phyloP scores from a whole-genome alignment of 2,329 filamentous ascomycete species.

The Exophiala sp. region DNA sequence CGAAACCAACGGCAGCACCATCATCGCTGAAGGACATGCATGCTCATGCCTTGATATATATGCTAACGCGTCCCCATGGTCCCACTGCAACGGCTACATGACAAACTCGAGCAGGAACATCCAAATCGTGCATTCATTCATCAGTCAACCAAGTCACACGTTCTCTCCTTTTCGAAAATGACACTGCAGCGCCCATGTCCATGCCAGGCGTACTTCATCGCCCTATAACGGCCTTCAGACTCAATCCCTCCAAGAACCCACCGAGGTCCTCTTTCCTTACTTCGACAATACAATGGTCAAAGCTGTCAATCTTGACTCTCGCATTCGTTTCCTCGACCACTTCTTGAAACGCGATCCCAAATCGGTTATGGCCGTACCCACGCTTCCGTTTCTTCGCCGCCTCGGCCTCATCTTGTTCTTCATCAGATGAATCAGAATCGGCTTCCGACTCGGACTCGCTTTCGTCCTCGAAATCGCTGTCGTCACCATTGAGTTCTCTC shows the following conservation, averaged over 20 bases:
- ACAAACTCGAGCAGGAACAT: not conserved
- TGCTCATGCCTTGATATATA: not conserved
- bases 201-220: conserved; percentile 8
- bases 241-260: conserved; percentile 84
- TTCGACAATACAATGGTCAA: conserved; percentile 95
- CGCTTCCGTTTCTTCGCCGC: conserved; percentile 51
- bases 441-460: conserved; percentile 62
- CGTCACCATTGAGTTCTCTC: conserved; percentile 52
- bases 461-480: conserved; percentile 56
- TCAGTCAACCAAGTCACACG: not conserved
- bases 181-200: too few relatives aligned
- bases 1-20: too few relatives aligned
- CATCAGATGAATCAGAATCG: conserved; percentile 40
- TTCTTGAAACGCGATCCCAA: conserved; percentile 92
- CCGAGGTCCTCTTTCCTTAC: conserved; percentile 93
- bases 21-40: too few relatives aligned
- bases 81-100: not conserved
- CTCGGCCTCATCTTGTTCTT: conserved; percentile 46
- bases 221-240: conserved; percentile 77
- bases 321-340: conserved; percentile 88
- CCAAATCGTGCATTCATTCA: not conserved
- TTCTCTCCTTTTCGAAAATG: not conserved
- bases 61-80: not conserved
- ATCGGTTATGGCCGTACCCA: conserved; percentile 75
- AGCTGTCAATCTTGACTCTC: conserved; percentile 85